Base-by-base conservation (phyloP, 805 yeast species). In the Myxozyma vanderwaltii region DNA sequence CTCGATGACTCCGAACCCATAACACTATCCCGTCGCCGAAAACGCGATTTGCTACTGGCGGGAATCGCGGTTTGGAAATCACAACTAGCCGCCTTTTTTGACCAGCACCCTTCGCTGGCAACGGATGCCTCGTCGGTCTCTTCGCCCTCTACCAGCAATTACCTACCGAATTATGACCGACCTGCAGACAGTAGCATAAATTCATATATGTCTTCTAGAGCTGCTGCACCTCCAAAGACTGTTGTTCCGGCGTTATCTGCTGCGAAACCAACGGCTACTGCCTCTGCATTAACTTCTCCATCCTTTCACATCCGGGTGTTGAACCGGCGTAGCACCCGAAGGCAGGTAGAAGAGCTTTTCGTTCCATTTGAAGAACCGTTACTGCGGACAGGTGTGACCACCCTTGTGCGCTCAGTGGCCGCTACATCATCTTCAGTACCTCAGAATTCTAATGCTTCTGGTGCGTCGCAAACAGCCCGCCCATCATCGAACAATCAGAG, bases 61-160 rank as follows among this genome's bases (percentile, higher is more conserved):
- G 62, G 54, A 26, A 53, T 58, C 24, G 55, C 55, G 15, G 36
- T 38, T 1, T 54, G 58, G 58, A 54, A 54, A 43, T 40, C 61
- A 12, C 52, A 48, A 33, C 35, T 48, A 1, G 43, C 23, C 13
- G 52, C 52, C 10, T 48, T 48, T 24, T 48, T 48, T 21, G 52
- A 48, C 21, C 52, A 48, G 44, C 44, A 35, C 19, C 52, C 15
- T 8, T 19, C 19, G 33, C 29, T 10, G 21, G 27, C n/a, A 13
- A n/a, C 43, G 21, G 10, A 8, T 21, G 21, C 43, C 43, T 38
- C 43, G 31, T 23, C 43, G 31, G 13, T 6, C 23, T 3, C 43
- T 19, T 10, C 46, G n/a, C 8, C 43, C 52, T 19, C 23, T 41
- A n/a, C n/a, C 41, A 8, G 40, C 49, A 21, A 33, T 40, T 17